Conservation (phyloP, 2,329 filamentous ascomycete genomes). For the Apiospora koreana region DNA sequence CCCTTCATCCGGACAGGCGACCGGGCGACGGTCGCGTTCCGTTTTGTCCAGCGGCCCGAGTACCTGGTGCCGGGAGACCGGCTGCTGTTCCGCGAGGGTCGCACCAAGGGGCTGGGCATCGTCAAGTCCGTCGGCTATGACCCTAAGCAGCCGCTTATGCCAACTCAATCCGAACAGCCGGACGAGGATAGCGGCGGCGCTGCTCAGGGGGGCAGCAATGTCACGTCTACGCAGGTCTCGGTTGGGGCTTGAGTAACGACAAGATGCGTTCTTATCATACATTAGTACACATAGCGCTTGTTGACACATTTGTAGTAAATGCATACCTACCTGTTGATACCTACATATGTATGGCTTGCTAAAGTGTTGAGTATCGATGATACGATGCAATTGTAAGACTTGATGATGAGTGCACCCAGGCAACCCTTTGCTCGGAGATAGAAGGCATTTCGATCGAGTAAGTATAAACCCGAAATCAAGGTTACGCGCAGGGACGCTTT, state of each 20-base stretch:
- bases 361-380: neutral
- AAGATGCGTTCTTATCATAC: neutral
- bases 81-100: slow-evolving; percentile 88
- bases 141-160: slow-evolving; percentile 32
- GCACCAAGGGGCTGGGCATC: slow-evolving; percentile 93
- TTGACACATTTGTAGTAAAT: neutral
- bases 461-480: too few species aligned
- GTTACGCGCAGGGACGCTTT: too few species aligned
- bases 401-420: neutral
- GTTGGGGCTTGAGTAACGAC: neutral
- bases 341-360: neutral
- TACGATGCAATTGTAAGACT: neutral
- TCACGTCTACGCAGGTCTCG: neutral
- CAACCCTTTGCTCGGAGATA: too few species aligned
- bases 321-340: neutral
- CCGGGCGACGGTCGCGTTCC: slow-evolving; percentile 90
- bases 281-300: neutral
- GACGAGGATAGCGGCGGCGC: neutral
- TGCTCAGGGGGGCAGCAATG: too few species aligned
- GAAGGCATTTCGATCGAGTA: neutral
- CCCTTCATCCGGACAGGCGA: slow-evolving; percentile 93
- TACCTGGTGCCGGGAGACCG: slow-evolving; percentile 87
- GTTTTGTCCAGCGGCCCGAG: slow-evolving; percentile 91
- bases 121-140: slow-evolving; percentile 93
- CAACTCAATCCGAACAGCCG: neutral